A percentile compares a stretch with the other conserved stretches of the same genome.
Conservation (phyloP, 208 protist species). For the Strigomonas culicis region DNA sequence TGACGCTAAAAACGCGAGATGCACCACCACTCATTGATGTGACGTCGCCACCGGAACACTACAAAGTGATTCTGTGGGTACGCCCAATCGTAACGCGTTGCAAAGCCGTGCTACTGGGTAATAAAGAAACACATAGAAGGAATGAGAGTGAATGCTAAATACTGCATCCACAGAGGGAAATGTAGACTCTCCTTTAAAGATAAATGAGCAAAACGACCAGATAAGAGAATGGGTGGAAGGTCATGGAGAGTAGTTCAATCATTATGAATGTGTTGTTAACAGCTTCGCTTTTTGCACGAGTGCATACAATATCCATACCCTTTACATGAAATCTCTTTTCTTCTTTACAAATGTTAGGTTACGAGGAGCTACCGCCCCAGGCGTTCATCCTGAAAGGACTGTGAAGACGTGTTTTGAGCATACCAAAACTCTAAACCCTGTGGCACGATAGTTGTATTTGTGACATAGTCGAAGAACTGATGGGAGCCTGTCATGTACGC, state of each 20-base stretch:
- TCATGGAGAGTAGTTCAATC: too few species aligned
- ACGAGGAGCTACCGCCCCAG: not conserved
- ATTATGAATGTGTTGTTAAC: too few species aligned
- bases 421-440: conserved; percentile 82
- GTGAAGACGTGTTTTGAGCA: conserved; percentile 33
- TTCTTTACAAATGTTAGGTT: too few species aligned
- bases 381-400: conserved; percentile 30
- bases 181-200: not conserved
- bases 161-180: not conserved
- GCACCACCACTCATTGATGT: too few species aligned
- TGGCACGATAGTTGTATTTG: conserved; percentile 68
- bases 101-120: not conserved
- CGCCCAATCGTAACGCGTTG: not conserved
- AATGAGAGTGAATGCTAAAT: conserved; percentile 8
- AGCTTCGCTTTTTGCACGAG: too few species aligned
- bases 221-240: not conserved
- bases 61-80: too few species aligned
- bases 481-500: conserved; percentile 66
- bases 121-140: not conserved
- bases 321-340: too few species aligned
- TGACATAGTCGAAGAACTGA: conserved; percentile 87
- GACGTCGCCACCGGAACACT: too few species aligned
- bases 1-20: conserved; percentile 27
- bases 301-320: too few species aligned
- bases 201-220: not conserved